Evolutionary conservation across 2,329 filamentous ascomycete genomes (phyloP).

Genomic region (Drechslerella dactyloides): DNA sequence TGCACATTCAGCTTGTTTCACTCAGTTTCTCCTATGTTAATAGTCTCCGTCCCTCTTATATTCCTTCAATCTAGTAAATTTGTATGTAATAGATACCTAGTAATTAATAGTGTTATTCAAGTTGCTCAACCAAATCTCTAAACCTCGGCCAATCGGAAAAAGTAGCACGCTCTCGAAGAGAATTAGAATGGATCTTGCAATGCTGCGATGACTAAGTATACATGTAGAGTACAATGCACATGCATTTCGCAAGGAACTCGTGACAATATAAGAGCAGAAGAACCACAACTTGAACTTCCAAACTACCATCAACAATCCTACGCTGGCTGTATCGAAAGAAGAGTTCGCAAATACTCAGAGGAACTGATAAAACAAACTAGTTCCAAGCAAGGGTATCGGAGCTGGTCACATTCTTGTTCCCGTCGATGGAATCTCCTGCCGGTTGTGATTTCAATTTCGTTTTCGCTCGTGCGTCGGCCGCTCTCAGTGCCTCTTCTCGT

Average conservation of each 20-base stretch:
- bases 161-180: no score
- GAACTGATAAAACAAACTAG: constrained; percentile 9
- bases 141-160: no score
- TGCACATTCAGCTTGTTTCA: not conserved
- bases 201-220: not conserved
- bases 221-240: not conserved
- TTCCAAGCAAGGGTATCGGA: constrained; percentile 50
- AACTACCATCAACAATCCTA: not conserved
- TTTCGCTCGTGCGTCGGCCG: constrained; percentile 44
- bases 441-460: constrained; percentile 42
- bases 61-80: constrained; percentile 34
- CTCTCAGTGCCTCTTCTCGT: constrained; percentile 40
- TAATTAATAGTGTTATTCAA: constrained; percentile 24
- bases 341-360: not conserved
- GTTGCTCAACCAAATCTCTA: not conserved
- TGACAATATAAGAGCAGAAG: no score
- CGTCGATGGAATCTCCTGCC: constrained; percentile 10
- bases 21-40: constrained; percentile 4
- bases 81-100: constrained; percentile 49
- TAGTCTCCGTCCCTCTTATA: constrained; percentile 15
- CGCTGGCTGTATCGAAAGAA: not conserved
- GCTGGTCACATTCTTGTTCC: constrained; percentile 26
- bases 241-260: not conserved
- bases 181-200: no score
- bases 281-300: no score